Percentiles rank a stretch among this genome's conserved stretches.
Conservation (phyloP, 78 protist species). For the Dictyostelium firmibasis region DNA sequence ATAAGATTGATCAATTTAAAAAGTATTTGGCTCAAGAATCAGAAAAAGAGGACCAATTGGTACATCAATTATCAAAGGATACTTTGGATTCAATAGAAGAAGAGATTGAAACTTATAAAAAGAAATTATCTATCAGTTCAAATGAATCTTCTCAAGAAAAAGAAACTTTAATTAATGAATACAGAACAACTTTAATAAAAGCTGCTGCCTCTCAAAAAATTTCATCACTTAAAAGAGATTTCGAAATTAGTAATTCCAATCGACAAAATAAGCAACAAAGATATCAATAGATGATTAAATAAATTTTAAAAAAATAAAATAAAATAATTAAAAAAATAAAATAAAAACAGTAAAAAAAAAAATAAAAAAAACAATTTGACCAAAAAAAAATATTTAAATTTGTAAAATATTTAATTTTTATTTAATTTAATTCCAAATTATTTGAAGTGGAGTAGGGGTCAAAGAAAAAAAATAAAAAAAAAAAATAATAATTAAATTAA, state of each 20-base stretch:
- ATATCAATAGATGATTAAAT: background rate
- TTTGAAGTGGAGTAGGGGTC: background rate
- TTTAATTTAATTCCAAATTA: background rate
- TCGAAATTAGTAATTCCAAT: background rate
- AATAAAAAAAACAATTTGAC: background rate
- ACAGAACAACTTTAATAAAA: conserved; percentile 2
- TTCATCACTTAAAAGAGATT: background rate
- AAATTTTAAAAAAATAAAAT: background rate
- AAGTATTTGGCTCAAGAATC: conserved; percentile 4
- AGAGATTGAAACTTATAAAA: conserved; percentile 44
- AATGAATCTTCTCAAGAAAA: background rate
- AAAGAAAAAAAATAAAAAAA: background rate
- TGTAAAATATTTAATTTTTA: background rate
- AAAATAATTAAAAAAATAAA: background rate
- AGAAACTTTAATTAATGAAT: conserved; percentile 3
- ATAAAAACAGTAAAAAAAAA: background rate
- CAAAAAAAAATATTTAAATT: background rate
- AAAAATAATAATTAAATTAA: no score
- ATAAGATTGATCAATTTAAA: background rate
- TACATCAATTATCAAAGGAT: background rate
- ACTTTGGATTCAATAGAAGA: background rate
- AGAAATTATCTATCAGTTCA: background rate
- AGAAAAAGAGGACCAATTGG: background rate
- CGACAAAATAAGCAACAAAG: background rate
- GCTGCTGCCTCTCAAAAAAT: background rate